Percentiles rank a stretch among this genome's conserved stretches.
phyloP scores from a whole-genome alignment of 106 monocot species.

The Platanthera zijinensis region DNA sequence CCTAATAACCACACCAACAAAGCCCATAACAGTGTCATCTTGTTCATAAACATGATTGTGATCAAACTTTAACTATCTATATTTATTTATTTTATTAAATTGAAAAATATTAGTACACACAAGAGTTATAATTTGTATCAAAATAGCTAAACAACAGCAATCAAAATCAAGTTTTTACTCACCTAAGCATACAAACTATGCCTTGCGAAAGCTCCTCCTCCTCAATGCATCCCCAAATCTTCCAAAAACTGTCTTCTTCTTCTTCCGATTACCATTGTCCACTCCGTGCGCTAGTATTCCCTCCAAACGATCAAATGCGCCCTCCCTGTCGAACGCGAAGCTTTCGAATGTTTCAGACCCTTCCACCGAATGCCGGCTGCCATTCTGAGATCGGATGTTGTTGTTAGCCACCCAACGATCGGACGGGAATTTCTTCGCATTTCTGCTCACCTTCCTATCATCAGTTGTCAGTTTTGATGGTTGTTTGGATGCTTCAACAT shows the following conservation, averaged over 20 bases:
- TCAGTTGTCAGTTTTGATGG: constrained; percentile 15
- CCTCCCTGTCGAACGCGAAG: not conserved
- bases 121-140: not conserved
- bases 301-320: not conserved
- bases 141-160: not conserved
- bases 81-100: not conserved
- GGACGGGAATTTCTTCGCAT: constrained; percentile 5
- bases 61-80: not conserved
- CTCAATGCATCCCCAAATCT: constrained; percentile 46
- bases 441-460: not conserved
- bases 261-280: constrained; percentile 16
- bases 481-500: constrained; percentile 18
- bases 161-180: not conserved
- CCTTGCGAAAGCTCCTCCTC: constrained; percentile 30
- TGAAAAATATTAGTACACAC: not conserved
- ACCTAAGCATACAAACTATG: not conserved
- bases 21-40: not conserved
- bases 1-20: too few species aligned
- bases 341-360: not conserved
- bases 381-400: not conserved
- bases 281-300: not conserved
- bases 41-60: not conserved
- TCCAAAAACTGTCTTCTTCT: constrained; percentile 38
- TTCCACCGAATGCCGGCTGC: not conserved
- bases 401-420: not conserved